A percentile compares a stretch with the other conserved stretches of the same genome.
phyloP scores from a whole-genome alignment of 768 basidiomycete species.

The Lactarius indigo region DNA sequence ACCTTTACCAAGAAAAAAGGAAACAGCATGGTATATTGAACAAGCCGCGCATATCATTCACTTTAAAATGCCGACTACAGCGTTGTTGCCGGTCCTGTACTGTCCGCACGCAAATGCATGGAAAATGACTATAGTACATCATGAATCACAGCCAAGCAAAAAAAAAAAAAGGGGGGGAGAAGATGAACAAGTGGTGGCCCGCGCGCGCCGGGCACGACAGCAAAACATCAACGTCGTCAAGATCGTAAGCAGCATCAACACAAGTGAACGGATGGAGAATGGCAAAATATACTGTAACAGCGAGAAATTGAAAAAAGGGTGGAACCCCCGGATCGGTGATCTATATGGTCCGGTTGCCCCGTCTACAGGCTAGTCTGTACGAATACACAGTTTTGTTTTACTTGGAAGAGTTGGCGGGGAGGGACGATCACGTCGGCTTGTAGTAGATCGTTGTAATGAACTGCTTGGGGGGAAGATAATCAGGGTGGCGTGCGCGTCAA shows the following conservation, averaged over 20 bases:
- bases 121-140: slow-evolving; percentile 23
- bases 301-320: neutral
- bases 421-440: slow-evolving; percentile 51
- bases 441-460: slow-evolving; percentile 86
- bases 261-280: neutral
- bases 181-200: neutral
- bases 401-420: neutral
- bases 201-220: slow-evolving; percentile 20
- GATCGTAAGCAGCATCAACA: slow-evolving; percentile 21
- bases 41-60: slow-evolving; percentile 12
- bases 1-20: neutral
- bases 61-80: neutral
- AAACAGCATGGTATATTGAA: slow-evolving; percentile 19
- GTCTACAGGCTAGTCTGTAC: slow-evolving; percentile 18
- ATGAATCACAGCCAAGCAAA: slow-evolving; percentile 9
- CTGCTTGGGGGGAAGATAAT: slow-evolving; percentile 35
- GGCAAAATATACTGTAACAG: neutral
- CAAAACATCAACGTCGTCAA: slow-evolving; percentile 22
- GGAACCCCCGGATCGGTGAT: slow-evolving; percentile 14
- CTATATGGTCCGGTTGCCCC: slow-evolving; percentile 17
- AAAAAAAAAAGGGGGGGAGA: neutral
- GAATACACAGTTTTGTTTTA: slow-evolving; percentile 12
- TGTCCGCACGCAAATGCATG: slow-evolving; percentile 20
- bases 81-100: slow-evolving; percentile 9
- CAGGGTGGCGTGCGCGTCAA: neutral